phyloP scores from a whole-genome alignment of 495 filamentous ascomycete genomes.

The Xylaria castorea region DNA sequence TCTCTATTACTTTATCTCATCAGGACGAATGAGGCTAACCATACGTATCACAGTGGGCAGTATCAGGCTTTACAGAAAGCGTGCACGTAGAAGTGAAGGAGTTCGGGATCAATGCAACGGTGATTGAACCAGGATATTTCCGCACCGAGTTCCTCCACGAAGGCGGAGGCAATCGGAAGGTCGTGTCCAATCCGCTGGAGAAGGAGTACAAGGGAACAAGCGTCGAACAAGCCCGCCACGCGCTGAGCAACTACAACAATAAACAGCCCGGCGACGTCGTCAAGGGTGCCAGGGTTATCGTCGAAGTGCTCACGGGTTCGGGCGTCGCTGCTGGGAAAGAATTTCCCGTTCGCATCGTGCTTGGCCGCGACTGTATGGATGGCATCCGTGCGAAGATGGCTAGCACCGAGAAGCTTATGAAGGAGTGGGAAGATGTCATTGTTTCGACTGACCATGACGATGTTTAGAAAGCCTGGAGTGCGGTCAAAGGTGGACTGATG shows the following conservation, averaged over 20 bases:
- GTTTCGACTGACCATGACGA: slow-evolving; percentile 31
- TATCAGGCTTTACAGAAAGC: slow-evolving; percentile 35
- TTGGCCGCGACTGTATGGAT: slow-evolving; percentile 30
- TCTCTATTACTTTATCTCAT: not conserved
- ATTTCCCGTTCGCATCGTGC: slow-evolving; percentile 26
- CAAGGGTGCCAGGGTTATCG: slow-evolving; percentile 43
- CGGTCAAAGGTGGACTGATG: not conserved
- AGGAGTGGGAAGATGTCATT: slow-evolving; percentile 30
- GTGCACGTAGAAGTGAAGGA: slow-evolving; percentile 36
- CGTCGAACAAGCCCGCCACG: slow-evolving; percentile 8
- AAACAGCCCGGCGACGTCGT: slow-evolving; percentile 43
- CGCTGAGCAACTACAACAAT: slow-evolving; percentile 17
- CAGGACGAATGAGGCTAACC: slow-evolving; percentile 10
- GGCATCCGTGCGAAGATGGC: slow-evolving; percentile 26
- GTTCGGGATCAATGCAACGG: slow-evolving; percentile 38
- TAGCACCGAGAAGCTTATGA: slow-evolving; percentile 25
- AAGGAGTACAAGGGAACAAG: slow-evolving; percentile 25
- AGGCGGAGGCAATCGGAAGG: slow-evolving; percentile 20
- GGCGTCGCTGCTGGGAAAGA: slow-evolving; percentile 33
- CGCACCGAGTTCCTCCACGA: slow-evolving; percentile 30
- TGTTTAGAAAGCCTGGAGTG: slow-evolving; percentile 10
- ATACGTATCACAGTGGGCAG: slow-evolving; percentile 29
- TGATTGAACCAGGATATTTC: slow-evolving; percentile 46
- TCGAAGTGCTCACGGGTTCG: slow-evolving; percentile 42
- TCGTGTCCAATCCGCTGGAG: slow-evolving; percentile 19